Conservation (phyloP, 2,329 filamentous ascomycete species). For the Triangularia setosa region DNA sequence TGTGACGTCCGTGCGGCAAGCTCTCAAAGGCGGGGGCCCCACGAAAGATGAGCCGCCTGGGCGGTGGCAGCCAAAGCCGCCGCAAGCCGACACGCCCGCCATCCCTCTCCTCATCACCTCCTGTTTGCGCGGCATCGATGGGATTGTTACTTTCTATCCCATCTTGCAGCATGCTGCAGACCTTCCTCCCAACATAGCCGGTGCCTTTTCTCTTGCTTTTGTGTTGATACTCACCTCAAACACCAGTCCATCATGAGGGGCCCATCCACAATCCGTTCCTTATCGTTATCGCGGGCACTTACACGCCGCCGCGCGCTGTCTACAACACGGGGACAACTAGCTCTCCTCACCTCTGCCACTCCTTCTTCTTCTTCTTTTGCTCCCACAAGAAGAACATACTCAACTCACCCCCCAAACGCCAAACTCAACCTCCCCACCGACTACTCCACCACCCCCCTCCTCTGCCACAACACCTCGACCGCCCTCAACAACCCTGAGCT, state of each 20-base stretch:
- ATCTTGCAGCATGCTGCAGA: slow-evolving; percentile 6
- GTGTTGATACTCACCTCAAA: not conserved
- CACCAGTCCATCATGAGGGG: slow-evolving; percentile 16
- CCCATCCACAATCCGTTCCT: slow-evolving; percentile 14
- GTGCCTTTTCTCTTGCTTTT: not conserved
- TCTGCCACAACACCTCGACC: slow-evolving; percentile 73
- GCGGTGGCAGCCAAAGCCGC: slow-evolving; percentile 22
- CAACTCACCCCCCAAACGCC: slow-evolving; percentile 55
- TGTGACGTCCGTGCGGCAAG: not conserved
- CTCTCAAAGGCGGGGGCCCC: not conserved
- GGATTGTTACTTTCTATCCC: not conserved
- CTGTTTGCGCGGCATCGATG: not conserved
- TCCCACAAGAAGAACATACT: slow-evolving; percentile 38
- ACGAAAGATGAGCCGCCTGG: not conserved
- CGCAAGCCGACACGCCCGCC: slow-evolving; percentile 25
- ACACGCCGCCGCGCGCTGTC: slow-evolving; percentile 4
- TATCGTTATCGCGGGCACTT: slow-evolving; percentile 13
- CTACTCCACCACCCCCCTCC: slow-evolving; percentile 75
- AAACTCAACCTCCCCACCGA: slow-evolving; percentile 82
- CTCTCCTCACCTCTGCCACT: not conserved
- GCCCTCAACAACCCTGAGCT: slow-evolving; percentile 71
- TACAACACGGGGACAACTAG: not conserved
- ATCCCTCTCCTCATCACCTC: slow-evolving; percentile 8
- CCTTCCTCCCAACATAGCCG: not conserved
- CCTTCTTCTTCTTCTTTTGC: not conserved